Percentiles rank a stretch among this genome's conserved stretches.
These are phyloP conservation scores for Naganishia kalamii DNA, from an alignment of 768 basidiomycete species.

Conservation along the genomic window DNA sequence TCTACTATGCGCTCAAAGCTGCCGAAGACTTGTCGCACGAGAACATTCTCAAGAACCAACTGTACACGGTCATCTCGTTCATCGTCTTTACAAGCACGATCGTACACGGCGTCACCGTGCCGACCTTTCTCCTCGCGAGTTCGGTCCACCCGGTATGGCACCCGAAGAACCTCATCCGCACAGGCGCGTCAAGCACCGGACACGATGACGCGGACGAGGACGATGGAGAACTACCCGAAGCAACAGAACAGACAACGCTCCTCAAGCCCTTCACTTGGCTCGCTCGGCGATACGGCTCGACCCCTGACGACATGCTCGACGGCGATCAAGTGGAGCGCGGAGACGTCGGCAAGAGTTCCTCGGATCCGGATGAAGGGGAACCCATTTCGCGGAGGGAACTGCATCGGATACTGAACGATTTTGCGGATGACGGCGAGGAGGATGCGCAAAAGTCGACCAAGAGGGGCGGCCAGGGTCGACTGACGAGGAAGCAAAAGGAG, in stretches of 20 bases:
- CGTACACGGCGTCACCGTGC: conserved; percentile 28
- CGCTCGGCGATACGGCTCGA: conserved; percentile 11
- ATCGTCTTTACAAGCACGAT: conserved; percentile 29
- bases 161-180: conserved; percentile 23
- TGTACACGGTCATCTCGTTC: conserved; percentile 26
- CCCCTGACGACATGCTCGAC: background rate
- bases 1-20: conserved; percentile 28
- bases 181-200: no score
- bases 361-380: conserved; percentile 17
- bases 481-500: conserved; percentile 18
- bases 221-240: conserved; percentile 13
- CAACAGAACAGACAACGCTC: conserved; percentile 4
- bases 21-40: conserved; percentile 19
- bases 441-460: conserved; percentile 15
- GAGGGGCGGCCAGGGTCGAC: conserved; percentile 5
- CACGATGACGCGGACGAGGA: conserved; percentile 1
- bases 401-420: conserved; percentile 21
- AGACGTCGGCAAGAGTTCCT: background rate
- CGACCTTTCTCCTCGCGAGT: conserved; percentile 26
- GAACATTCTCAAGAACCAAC: conserved; percentile 20
- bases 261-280: conserved; percentile 11
- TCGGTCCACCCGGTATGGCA: conserved; percentile 26
- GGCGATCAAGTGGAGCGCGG: background rate
- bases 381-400: conserved; percentile 21
- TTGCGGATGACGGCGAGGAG: conserved; percentile 16